Evolutionary conservation across 1,139 yeast species (phyloP), one percentile per base, ranked within the genome.

Genomic region (Saccharomyces hybrid): DNA sequence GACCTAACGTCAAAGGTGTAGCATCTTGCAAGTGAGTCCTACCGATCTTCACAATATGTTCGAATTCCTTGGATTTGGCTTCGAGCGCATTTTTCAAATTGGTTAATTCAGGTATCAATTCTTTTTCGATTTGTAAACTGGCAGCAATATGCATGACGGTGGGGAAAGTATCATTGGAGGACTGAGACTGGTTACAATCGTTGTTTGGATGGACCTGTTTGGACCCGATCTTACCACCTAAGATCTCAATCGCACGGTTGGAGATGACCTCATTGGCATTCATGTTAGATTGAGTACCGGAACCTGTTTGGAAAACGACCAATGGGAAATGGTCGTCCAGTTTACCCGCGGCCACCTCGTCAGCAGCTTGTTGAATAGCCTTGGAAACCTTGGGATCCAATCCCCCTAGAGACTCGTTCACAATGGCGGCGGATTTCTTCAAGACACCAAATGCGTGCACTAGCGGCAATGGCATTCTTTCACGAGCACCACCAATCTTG

Each of bases 61-160:
- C 73, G 72, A 93, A 93, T 77, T 91, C 97, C 54, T 86, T 83
- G 51, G 91, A 71, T 77, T 93, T 93, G 60, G 73, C 79, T 56
- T 81, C 80, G 62, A 95, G 77, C 28, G 96, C 79, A 67, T 86
- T 88, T 73, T 88, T 87, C 68, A 93, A 83, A 54, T 77, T 78
- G 57, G 81, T 78, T 68, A 93, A 78, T 67, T 89, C 87, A 38
- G 99, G 99, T 54, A 93, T 66, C 71, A 95, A 79, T 53, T 78
- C 77, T 66, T 80, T 70, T 55, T 85, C 78, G 75, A 93, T 88
- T 76, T 93, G 96, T 52, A 87, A 80, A 58, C 91, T 96, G 31
- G 98, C 97, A 53, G 99, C 98, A 75, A 93, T 93, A 77, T 93
- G 99, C 99, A 93, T 93, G 57, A 93, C 99, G 38, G 99, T 91